phyloP scores from a whole-genome alignment of 495 filamentous ascomycete genomes.

The Gamarada debralockiae region DNA sequence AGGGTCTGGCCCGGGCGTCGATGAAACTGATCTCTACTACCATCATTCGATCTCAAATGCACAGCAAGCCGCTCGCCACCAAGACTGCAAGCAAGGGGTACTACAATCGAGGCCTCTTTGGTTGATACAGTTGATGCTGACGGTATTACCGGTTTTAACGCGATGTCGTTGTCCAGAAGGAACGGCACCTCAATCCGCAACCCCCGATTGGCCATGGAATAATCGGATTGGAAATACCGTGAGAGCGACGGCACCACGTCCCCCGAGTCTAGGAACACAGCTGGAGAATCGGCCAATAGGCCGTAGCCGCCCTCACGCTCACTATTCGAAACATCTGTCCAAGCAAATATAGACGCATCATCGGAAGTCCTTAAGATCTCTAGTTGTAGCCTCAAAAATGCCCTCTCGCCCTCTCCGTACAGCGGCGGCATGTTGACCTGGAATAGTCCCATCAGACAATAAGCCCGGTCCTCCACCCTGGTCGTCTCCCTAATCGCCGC shows the following conservation, averaged over 20 bases:
- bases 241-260: background rate
- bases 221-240: background rate
- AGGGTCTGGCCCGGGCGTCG: too few relatives aligned
- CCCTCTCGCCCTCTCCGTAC: background rate
- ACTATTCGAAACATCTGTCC: background rate
- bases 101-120: too few relatives aligned
- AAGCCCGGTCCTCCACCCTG: background rate
- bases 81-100: too few relatives aligned
- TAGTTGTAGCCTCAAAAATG: background rate
- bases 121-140: too few relatives aligned
- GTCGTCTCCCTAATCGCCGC: background rate
- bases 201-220: background rate
- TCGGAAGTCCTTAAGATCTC: background rate
- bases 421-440: background rate
- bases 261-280: background rate
- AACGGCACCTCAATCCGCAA: background rate
- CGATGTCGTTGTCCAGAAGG: too few relatives aligned
- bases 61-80: too few relatives aligned
- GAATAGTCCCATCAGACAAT: slow-evolving; percentile 1
- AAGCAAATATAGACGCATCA: background rate
- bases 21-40: too few relatives aligned
- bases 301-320: background rate
- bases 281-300: background rate
- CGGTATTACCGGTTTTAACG: too few relatives aligned
- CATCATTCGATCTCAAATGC: too few relatives aligned